These are phyloP conservation scores for Globisporangium takayamanum DNA, from an alignment of 352 stramenopile species.

Conservation along the genomic window DNA sequence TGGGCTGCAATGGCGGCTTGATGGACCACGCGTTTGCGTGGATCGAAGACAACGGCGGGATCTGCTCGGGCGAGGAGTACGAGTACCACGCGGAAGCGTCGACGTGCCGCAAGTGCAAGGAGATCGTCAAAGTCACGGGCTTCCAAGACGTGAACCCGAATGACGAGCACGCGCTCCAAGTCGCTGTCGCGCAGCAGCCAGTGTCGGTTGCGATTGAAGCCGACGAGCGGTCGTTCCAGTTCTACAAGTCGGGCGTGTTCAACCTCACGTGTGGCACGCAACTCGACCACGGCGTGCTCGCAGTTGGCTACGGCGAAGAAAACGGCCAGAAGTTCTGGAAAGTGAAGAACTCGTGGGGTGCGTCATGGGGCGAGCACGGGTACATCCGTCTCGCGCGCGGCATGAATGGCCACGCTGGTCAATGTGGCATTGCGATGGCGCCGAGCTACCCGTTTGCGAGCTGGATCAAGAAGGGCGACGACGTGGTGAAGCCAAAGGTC, in stretches of 20 bases:
- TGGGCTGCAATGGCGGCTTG: slow-evolving; percentile 95
- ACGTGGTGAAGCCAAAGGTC: neutral
- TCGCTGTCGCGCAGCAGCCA: slow-evolving; percentile 90
- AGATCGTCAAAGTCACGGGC: slow-evolving; percentile 80
- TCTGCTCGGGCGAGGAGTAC: slow-evolving; percentile 95
- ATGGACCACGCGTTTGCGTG: slow-evolving; percentile 98
- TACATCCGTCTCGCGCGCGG: slow-evolving; percentile 91
- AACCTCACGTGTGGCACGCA: slow-evolving; percentile 79
- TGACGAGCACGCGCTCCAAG: slow-evolving; percentile 82
- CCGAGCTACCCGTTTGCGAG: slow-evolving; percentile 65
- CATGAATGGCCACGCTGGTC: slow-evolving; percentile 25
- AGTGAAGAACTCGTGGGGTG: slow-evolving; percentile 97
- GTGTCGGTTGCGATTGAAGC: slow-evolving; percentile 94
- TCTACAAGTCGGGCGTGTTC: slow-evolving; percentile 94
- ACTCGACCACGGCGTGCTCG: slow-evolving; percentile 96
- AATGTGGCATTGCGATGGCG: slow-evolving; percentile 71
- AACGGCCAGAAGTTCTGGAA: slow-evolving; percentile 89
- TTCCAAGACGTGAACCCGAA: slow-evolving; percentile 86
- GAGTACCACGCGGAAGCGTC: slow-evolving; percentile 86
- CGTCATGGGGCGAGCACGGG: slow-evolving; percentile 88
- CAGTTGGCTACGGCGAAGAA: slow-evolving; percentile 93
- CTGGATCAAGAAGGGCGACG: slow-evolving; percentile 25
- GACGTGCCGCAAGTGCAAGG: slow-evolving; percentile 76
- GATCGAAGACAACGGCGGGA: slow-evolving; percentile 87
- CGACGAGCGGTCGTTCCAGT: slow-evolving; percentile 93